phyloP scores from a whole-genome alignment of 179 eudicot genomes.

The Spergularia azorica region DNA sequence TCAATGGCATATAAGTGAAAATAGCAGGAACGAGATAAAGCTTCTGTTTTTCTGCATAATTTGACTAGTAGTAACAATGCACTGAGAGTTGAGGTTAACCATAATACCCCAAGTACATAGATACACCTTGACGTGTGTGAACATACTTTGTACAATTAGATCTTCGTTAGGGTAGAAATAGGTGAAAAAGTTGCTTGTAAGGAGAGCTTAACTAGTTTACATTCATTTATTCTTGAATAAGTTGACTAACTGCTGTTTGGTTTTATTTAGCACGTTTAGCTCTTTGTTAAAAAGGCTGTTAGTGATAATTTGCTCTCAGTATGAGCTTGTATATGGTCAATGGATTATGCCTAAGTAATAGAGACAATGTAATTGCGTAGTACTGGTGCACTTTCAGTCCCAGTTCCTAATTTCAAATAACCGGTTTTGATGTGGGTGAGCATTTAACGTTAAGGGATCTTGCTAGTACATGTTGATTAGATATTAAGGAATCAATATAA shows the following conservation, averaged over 20 bases:
- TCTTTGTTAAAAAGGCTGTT: too few relatives aligned
- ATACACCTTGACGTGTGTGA: neutral
- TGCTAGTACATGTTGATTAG: neutral
- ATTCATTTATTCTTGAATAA: neutral
- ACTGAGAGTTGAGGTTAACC: too few relatives aligned
- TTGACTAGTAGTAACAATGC: neutral
- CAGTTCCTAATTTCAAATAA: neutral
- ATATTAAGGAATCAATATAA: neutral
- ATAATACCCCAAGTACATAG: neutral
- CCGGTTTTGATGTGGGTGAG: neutral
- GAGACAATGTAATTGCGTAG: too few relatives aligned
- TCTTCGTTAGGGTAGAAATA: neutral
- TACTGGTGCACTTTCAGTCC: neutral
- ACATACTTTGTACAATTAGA: neutral
- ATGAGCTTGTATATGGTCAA: too few relatives aligned
- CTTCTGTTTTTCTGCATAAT: neutral
- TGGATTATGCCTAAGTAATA: too few relatives aligned
- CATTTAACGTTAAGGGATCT: neutral
- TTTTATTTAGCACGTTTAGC: neutral
- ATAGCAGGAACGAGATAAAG: neutral
- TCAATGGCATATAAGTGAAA: neutral
- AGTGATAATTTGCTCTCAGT: too few relatives aligned
- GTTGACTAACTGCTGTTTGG: neutral
- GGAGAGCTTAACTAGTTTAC: too few relatives aligned
- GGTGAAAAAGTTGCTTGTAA: neutral